phyloP scores from a whole-genome alignment of 441 rosid genomes.

The Dalechampia spathulata region DNA sequence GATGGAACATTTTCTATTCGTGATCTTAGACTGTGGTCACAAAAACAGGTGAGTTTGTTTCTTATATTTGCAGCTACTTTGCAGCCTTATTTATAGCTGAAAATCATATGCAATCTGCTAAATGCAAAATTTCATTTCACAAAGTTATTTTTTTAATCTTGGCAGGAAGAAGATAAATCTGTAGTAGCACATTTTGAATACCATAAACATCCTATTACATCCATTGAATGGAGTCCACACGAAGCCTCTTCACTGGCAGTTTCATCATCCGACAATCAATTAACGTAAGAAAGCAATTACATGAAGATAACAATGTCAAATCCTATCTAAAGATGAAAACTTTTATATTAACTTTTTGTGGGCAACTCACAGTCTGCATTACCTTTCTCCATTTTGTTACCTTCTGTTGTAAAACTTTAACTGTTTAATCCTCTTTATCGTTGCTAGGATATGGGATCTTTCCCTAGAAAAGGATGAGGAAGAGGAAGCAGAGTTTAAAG shows the following conservation, averaged over 20 bases:
- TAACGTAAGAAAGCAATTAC: conserved; percentile 63
- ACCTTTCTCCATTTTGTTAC: neutral
- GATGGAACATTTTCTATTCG: conserved; percentile 90
- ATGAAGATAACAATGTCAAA: neutral
- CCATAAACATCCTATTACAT: conserved; percentile 82
- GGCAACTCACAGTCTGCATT: neutral
- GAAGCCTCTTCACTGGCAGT: conserved; percentile 87
- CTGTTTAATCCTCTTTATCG: neutral
- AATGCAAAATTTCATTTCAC: neutral
- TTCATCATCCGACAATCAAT: conserved; percentile 79
- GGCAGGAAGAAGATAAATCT: conserved; percentile 58
- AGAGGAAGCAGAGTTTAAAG: conserved; percentile 88
- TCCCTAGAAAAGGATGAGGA: conserved; percentile 89
- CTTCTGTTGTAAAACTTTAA: neutral
- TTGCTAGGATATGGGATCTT: conserved; percentile 87
- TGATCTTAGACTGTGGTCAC: conserved; percentile 63
- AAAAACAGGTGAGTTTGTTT: conserved; percentile 13
- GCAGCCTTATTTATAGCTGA: too few relatives aligned
- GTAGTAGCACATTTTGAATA: conserved; percentile 83
- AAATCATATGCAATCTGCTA: neutral
- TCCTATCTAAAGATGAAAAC: neutral
- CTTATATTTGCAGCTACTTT: too few relatives aligned
- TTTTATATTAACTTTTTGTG: neutral
- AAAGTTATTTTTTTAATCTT: neutral
- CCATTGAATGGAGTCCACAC: conserved; percentile 91